These are phyloP conservation scores for Hypholoma sublateritium DNA, from an alignment of 768 basidiomycete species.

Conservation along the genomic window DNA sequence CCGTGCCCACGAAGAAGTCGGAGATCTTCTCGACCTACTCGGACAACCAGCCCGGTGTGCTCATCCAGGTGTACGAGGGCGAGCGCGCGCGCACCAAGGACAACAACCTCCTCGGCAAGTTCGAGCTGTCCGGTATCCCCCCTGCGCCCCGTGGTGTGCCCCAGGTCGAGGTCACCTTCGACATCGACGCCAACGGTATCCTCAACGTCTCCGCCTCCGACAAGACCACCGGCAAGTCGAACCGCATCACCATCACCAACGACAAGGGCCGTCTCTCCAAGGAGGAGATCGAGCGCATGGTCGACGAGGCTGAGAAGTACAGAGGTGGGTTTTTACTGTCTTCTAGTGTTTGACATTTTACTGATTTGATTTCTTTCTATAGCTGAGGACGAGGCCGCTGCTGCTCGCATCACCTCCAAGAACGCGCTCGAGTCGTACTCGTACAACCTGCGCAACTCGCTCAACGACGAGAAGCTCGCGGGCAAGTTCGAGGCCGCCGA, in stretches of 20 bases:
- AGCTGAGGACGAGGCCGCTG: slow-evolving; percentile 85
- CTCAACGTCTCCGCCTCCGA: slow-evolving; percentile 93
- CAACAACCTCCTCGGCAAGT: slow-evolving; percentile 98
- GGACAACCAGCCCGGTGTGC: slow-evolving; percentile 97
- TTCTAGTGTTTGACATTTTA: too few relatives aligned
- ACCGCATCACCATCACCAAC: slow-evolving; percentile 91
- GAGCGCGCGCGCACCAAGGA: slow-evolving; percentile 98
- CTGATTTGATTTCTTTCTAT: too few relatives aligned
- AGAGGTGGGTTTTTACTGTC: slow-evolving; percentile 32
- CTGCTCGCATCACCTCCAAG: slow-evolving; percentile 81
- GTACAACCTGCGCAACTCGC: slow-evolving; percentile 92
- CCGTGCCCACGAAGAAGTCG: slow-evolving; percentile 97
- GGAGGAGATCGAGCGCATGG: slow-evolving; percentile 99
- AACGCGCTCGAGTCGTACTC: slow-evolving; percentile 93
- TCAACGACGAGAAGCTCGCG: slow-evolving; percentile 82
- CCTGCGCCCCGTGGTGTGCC: slow-evolving; percentile 98
- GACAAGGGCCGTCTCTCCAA: slow-evolving; percentile 97
- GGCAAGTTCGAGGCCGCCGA: slow-evolving; percentile 86
- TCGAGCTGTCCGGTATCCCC: slow-evolving; percentile 94
- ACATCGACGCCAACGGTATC: slow-evolving; percentile 97
- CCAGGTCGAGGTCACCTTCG: slow-evolving; percentile 97
- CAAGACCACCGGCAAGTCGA: slow-evolving; percentile 97
- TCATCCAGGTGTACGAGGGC: slow-evolving; percentile 98
- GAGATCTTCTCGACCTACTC: slow-evolving; percentile 98
- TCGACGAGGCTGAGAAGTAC: slow-evolving; percentile 91